These are phyloP conservation scores for Alternaria triticimaculans DNA, from an alignment of 2,329 filamentous ascomycete genomes.

Conservation along the genomic window DNA sequence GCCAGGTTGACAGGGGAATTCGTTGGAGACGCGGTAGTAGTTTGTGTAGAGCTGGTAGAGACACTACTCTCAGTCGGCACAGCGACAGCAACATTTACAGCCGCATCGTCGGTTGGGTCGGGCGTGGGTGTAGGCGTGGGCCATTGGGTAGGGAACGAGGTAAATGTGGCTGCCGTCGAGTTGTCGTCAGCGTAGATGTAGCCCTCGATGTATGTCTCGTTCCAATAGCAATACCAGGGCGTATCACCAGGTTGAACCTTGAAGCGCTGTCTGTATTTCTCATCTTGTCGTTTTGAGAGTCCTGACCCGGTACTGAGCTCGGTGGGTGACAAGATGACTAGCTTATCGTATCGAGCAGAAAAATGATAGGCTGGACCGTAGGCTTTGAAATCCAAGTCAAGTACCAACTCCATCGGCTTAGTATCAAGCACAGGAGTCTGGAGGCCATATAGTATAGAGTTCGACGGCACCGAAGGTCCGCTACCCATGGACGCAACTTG, in stretches of 20 bases:
- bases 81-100: constrained; percentile 13
- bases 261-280: constrained; percentile 48
- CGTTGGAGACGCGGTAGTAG: constrained; percentile 9
- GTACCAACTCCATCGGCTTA: constrained; percentile 61
- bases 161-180: constrained; percentile 48
- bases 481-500: constrained; percentile 31
- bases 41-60: constrained; percentile 14
- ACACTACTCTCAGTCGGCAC: constrained; percentile 2
- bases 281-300: constrained; percentile 29
- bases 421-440: constrained; percentile 62
- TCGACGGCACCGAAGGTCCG: constrained; percentile 45
- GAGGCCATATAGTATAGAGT: constrained; percentile 64
- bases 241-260: constrained; percentile 62
- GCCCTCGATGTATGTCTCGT: constrained; percentile 69
- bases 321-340: constrained; percentile 61
- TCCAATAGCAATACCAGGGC: constrained; percentile 76
- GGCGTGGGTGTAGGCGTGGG: constrained; percentile 20
- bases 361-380: constrained; percentile 71
- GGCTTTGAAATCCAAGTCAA: constrained; percentile 62
- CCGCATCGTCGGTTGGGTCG: constrained; percentile 14
- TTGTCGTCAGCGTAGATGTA: constrained; percentile 69
- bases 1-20: constrained; percentile 8
- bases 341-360: constrained; percentile 67
- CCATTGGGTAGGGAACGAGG: constrained; percentile 32
- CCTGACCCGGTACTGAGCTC: constrained; percentile 41